Evolutionary conservation across 495 filamentous ascomycete species (phyloP).

Genomic region (Entonaema liquescens): DNA sequence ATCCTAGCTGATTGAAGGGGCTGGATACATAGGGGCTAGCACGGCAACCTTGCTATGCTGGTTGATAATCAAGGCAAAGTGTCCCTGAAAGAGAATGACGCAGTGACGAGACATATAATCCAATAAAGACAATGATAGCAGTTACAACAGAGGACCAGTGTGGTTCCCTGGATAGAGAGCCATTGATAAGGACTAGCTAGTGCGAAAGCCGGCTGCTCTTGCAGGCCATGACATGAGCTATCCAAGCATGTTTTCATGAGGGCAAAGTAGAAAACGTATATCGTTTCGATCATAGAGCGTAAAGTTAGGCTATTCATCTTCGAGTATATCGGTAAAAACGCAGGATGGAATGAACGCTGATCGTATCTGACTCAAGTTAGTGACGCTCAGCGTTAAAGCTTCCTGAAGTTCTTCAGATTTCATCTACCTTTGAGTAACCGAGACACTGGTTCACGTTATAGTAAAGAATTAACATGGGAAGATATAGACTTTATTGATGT

Average conservation of each 20-base stretch:
- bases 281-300: not conserved
- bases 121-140: too few species aligned
- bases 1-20: not conserved
- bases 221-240: too few species aligned
- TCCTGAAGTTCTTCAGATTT: not conserved
- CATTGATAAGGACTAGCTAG: too few species aligned
- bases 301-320: not conserved
- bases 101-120: not conserved
- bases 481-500: not conserved
- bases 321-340: not conserved
- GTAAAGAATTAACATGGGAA: not conserved
- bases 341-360: not conserved
- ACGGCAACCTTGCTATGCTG: not conserved
- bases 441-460: not conserved
- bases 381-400: not conserved
- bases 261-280: not conserved
- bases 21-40: not conserved
- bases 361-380: not conserved
- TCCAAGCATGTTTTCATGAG: too few species aligned
- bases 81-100: not conserved
- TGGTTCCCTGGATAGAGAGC: too few species aligned
- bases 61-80: not conserved
- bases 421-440: not conserved
- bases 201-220: too few species aligned
- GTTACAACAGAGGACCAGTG: too few species aligned